Conservation (phyloP, 257 asterid genomes). For the Lycium ferocissimum region DNA sequence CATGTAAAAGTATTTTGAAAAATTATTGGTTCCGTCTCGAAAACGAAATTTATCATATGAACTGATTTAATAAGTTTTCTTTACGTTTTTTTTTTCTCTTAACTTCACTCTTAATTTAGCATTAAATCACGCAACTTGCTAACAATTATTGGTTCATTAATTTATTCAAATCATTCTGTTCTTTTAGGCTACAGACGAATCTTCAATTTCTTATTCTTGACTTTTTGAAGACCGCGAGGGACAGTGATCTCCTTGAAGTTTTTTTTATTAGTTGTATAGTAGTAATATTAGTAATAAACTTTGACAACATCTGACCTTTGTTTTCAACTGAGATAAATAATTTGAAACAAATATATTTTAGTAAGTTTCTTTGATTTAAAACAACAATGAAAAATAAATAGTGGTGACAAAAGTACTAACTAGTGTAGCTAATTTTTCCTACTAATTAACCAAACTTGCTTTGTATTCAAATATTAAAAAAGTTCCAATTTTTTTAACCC, state of each 20-base stretch:
- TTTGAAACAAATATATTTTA: background rate
- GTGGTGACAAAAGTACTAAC: background rate
- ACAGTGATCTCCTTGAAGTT: background rate
- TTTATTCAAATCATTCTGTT: background rate
- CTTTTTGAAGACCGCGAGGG: constrained; percentile 6
- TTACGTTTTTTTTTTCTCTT: background rate
- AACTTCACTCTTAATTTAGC: background rate
- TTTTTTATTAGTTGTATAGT: background rate
- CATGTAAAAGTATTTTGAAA: background rate
- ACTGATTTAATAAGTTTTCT: too few species aligned
- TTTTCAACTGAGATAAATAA: background rate
- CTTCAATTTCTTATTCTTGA: background rate
- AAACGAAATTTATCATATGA: background rate
- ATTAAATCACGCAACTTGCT: background rate
- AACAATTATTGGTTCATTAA: background rate
- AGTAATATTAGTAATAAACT: background rate
- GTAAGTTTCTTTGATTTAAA: background rate
- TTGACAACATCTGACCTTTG: background rate
- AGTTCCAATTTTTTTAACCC: too few species aligned
- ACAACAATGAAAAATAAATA: background rate
- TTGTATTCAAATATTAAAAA: too few species aligned
- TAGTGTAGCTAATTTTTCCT: background rate
- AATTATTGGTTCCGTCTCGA: too few species aligned
- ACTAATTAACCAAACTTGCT: background rate
- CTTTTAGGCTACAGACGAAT: background rate